Conservation (phyloP, 176 grass and related monocot genomes). For the Phoenix dactylifera region DNA sequence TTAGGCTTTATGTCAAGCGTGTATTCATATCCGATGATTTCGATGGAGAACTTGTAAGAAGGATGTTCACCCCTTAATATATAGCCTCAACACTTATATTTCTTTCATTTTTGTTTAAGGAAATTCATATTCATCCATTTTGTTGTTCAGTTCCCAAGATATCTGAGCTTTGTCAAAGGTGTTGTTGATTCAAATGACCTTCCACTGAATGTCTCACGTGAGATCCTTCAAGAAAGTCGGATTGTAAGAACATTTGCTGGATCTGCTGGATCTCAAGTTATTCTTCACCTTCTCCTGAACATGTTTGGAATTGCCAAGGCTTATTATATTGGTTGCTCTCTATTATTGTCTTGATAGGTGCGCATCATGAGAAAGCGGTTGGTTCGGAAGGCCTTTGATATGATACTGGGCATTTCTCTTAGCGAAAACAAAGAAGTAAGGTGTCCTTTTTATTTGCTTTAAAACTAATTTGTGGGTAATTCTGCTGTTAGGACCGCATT, state of each 20-base stretch:
- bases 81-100: too few relatives aligned
- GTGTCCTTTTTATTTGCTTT: neutral
- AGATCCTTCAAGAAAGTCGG: constrained; percentile 99
- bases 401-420: constrained; percentile 93
- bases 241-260: constrained; percentile 49
- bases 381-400: constrained; percentile 91
- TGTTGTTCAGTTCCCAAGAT: constrained; percentile 70
- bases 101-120: too few relatives aligned
- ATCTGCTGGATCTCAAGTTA: neutral
- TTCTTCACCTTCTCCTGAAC: neutral
- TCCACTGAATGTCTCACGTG: constrained; percentile 94
- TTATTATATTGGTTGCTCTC: too few relatives aligned
- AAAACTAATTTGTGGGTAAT: too few relatives aligned
- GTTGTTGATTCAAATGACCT: constrained; percentile 98
- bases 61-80: neutral
- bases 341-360: constrained; percentile 29
- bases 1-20: constrained; percentile 88
- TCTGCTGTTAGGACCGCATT: too few relatives aligned
- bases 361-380: constrained; percentile 97
- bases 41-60: constrained; percentile 76
- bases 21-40: constrained; percentile 99
- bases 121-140: too few relatives aligned
- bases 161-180: constrained; percentile 97
- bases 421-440: constrained; percentile 96
- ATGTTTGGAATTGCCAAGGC: constrained; percentile 4